These are phyloP conservation scores for Juglanconis oblonga DNA, from an alignment of 2,329 filamentous ascomycete genomes.

Conservation along the genomic window DNA sequence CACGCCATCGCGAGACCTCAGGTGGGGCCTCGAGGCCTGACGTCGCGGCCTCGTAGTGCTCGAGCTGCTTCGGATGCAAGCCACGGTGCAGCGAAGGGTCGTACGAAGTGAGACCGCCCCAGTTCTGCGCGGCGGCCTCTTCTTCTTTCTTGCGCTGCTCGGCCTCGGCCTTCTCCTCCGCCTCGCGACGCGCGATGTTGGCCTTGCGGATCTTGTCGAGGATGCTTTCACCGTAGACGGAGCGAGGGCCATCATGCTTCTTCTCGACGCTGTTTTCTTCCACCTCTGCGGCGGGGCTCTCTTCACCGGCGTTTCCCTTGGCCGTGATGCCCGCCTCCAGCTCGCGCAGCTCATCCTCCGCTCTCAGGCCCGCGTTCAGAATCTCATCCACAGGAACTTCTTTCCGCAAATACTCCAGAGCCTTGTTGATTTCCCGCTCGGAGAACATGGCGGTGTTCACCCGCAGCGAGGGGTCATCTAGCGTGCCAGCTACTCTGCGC, in stretches of 20 bases:
- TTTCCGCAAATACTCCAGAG: slow-evolving; percentile 53
- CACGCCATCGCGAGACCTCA: slow-evolving; percentile 48
- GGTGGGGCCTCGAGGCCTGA: slow-evolving; percentile 51
- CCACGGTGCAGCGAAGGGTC: slow-evolving; percentile 2
- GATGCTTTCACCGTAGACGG: slow-evolving; percentile 54
- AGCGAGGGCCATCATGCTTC: slow-evolving; percentile 25
- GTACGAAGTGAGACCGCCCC: slow-evolving; percentile 40
- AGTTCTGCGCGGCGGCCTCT: slow-evolving; percentile 33
- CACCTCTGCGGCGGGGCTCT: slow-evolving; percentile 17
- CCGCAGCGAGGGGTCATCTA: slow-evolving; percentile 54
- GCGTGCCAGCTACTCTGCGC: slow-evolving; percentile 60
- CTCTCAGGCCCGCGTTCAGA: slow-evolving; percentile 57
- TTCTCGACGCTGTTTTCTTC: slow-evolving; percentile 32
- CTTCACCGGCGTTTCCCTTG: slow-evolving; percentile 22
- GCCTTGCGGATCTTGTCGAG: slow-evolving; percentile 56
- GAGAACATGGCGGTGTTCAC: slow-evolving; percentile 45
- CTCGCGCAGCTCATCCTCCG: slow-evolving; percentile 58
- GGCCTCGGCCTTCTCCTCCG: slow-evolving; percentile 41
- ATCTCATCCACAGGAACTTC: slow-evolving; percentile 58
- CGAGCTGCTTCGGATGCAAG: slow-evolving; percentile 33
- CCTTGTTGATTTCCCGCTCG: slow-evolving; percentile 39
- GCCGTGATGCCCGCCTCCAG: slow-evolving; percentile 39
- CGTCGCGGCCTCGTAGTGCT: slow-evolving; percentile 43
- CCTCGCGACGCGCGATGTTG: slow-evolving; percentile 48
- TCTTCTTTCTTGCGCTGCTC: slow-evolving; percentile 40